Conservation (phyloP, 345 rosid genomes). For the Arabidopsis suecica region DNA sequence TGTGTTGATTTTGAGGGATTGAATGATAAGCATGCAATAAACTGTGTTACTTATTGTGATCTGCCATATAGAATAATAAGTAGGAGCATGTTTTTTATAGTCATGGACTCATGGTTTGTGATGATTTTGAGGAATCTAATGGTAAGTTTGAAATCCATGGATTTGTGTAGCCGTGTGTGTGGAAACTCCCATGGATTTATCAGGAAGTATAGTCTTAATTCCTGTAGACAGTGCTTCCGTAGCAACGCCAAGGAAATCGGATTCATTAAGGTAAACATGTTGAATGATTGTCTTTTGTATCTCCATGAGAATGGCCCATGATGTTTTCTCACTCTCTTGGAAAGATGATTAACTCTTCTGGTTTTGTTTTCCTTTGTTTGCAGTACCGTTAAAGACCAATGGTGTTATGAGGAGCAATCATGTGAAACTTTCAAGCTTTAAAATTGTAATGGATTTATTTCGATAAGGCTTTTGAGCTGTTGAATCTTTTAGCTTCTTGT, state of each 20-base stretch:
- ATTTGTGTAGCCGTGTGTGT: constrained; percentile 39
- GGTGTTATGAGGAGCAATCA: not conserved
- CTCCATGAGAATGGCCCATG: not conserved
- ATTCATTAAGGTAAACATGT: constrained; percentile 57
- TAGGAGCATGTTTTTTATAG: not conserved
- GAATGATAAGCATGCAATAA: not conserved
- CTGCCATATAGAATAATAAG: not conserved
- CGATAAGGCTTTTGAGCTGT: not conserved
- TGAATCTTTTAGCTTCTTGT: not conserved
- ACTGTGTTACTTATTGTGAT: not conserved
- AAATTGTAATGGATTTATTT: constrained; percentile 23
- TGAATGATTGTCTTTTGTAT: not conserved
- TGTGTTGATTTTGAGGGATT: not conserved
- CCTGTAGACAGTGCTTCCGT: constrained; percentile 47
- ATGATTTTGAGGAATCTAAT: not conserved
- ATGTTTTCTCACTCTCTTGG: not conserved
- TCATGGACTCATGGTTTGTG: not conserved
- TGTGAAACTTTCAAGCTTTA: not conserved
- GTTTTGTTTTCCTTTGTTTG: not conserved
- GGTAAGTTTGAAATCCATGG: not conserved
- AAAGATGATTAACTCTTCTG: not conserved
- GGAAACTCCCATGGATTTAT: constrained; percentile 54
- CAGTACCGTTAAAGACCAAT: constrained; percentile 37
- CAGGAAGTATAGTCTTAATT: constrained; percentile 51
- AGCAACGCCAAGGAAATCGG: constrained; percentile 55